Percentiles rank a stretch among this genome's conserved stretches.
Conservation (phyloP, 352 stramenopile species). For the Phytophthora aleatoria region DNA sequence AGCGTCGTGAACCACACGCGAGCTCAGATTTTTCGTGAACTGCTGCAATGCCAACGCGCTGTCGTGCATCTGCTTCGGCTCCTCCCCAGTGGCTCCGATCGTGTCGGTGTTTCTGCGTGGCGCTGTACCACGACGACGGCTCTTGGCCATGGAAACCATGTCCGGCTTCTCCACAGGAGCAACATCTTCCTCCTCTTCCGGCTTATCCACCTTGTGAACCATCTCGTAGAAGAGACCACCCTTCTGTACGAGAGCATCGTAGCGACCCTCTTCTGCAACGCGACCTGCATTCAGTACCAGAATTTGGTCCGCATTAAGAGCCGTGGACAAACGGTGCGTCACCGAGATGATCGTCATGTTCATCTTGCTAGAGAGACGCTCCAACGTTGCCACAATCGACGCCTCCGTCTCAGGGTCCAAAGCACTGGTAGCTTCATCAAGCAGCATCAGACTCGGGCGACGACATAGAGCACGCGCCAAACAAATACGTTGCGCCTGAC, state of each 20-base stretch:
- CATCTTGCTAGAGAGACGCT: constrained; percentile 82
- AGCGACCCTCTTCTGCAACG: constrained; percentile 80
- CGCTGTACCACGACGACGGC: constrained; percentile 26
- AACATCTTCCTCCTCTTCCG: constrained; percentile 50
- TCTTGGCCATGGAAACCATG: constrained; percentile 40
- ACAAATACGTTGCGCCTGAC: constrained; percentile 87
- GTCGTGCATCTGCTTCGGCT: constrained; percentile 54
- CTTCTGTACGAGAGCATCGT: constrained; percentile 72
- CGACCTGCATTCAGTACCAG: constrained; percentile 77
- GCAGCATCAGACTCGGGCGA: constrained; percentile 76
- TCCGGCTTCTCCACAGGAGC: constrained; percentile 27
- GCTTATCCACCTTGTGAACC: constrained; percentile 75
- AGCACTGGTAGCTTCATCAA: constrained; percentile 88
- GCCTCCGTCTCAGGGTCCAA: constrained; percentile 87
- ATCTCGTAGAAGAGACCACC: constrained; percentile 87
- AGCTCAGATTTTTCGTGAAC: constrained; percentile 84
- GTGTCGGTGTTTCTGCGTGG: constrained; percentile 51
- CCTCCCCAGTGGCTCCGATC: constrained; percentile 47
- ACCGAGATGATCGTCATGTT: constrained; percentile 91
- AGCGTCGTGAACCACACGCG: constrained; percentile 67
- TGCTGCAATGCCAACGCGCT: constrained; percentile 79
- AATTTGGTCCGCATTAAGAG: constrained; percentile 81
- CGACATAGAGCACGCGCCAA: constrained; percentile 82
- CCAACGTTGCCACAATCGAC: constrained; percentile 83
- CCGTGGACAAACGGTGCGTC: constrained; percentile 87